Evolutionary conservation across 371 early-diverging fungal genomes (phyloP), one percentile per base, ranked within the genome.

Genomic region (Zychaea mexicana): DNA sequence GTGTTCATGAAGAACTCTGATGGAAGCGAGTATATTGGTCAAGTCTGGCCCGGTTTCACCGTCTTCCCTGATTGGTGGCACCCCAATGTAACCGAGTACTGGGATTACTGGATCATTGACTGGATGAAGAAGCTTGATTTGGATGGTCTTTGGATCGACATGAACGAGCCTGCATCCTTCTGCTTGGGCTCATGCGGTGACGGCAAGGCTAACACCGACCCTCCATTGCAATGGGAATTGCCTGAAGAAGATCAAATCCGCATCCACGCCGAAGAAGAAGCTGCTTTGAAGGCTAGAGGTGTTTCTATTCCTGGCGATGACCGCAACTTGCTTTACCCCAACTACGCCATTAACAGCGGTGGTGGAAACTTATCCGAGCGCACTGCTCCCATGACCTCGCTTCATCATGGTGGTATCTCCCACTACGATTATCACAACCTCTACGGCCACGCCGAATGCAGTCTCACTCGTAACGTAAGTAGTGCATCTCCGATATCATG

Each of bases 131-230:
- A 30, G 3, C 62, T 69, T 27, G 60, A 61, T 33, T 31, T 69
- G 27, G 70, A 69, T 46, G 70, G 70, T 69, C 64, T 86, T 2
- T 90, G 90, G 90, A 88, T 88, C 66, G 90, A 90, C 58, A 90
- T 90, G 90, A 89, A 90, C 67, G 90, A 90, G 62, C 87, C 89
- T 2, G 72, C 88, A 0, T 78, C 83, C 22, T 91, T 90, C 69
- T 70, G 70, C 36, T 19, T 66, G n/a, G 70, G 70, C 5, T 66
- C 66, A 3, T 70, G 70, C 24, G 70, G 70, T 47, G 52, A 55
- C 22, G 66, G 66, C 38, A 65, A 66, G 49, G 21, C 21, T n/a
- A 59, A 70, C 27, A 49, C 45, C 2, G 21, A 3, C 79, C 85
- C 71, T 70, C 73, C 10, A 81, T 85, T 24, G 64, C 81, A 24